A percentile compares a stretch with the other conserved stretches of the same genome.
Conservation (phyloP, 2,329 filamentous ascomycete genomes). For the Decorospora gaudefroyi region DNA sequence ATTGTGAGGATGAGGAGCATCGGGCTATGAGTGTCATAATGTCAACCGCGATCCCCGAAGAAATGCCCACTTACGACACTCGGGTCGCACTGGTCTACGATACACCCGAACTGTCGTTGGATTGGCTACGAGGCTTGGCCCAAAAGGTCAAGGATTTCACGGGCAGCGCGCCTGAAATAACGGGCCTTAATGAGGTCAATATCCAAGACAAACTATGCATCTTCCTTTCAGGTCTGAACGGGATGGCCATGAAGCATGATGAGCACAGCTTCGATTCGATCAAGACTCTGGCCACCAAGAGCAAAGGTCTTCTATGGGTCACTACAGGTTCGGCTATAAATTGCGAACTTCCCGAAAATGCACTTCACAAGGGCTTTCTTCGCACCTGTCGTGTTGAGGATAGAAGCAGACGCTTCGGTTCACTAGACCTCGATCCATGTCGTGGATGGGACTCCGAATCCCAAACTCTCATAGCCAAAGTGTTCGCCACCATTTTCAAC, state of each 20-base stretch:
- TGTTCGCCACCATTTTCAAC: not conserved
- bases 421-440: not conserved
- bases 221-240: not conserved
- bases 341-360: not conserved
- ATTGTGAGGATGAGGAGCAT: not conserved
- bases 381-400: not conserved
- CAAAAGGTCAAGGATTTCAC: no score
- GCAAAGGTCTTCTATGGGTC: not conserved
- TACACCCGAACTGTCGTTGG: not conserved
- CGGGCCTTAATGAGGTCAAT: no score
- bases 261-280: not conserved
- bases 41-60: not conserved
- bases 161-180: no score
- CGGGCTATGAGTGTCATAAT: not conserved
- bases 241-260: not conserved
- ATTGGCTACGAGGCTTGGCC: not conserved
- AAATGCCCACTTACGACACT: no score
- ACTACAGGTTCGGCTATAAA: not conserved
- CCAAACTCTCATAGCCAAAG: not conserved
- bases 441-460: not conserved
- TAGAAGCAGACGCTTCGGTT: not conserved
- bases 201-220: not conserved
- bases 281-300: not conserved
- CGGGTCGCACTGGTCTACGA: not conserved
- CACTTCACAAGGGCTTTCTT: not conserved